Evolutionary conservation across 192 early-diverging fungal species (phyloP).

Genomic region (Allomyces arbusculus): DNA sequence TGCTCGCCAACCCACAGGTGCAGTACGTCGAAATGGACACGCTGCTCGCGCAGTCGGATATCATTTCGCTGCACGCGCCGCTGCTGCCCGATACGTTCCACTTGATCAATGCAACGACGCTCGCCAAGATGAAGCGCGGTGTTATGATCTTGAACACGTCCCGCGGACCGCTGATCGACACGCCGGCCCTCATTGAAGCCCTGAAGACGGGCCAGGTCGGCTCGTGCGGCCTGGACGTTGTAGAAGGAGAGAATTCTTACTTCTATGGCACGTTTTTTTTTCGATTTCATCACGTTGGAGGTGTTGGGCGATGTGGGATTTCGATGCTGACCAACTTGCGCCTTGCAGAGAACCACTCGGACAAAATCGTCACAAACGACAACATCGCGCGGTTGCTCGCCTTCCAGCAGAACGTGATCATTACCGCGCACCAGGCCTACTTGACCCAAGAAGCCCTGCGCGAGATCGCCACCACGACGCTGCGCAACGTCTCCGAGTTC

Average conservation of each 20-base stretch:
- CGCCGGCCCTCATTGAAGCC: constrained; percentile 13
- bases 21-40: constrained; percentile 19
- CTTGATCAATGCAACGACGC: constrained; percentile 15
- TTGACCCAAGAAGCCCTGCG: constrained; percentile 22
- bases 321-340: constrained; percentile 5
- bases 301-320: too few species aligned
- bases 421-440: constrained; percentile 27
- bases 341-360: constrained; percentile 17
- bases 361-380: constrained; percentile 19
- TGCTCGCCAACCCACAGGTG: constrained; percentile 3
- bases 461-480: constrained; percentile 15
- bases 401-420: constrained; percentile 20
- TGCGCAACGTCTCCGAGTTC: constrained; percentile 14
- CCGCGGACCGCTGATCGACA: constrained; percentile 18
- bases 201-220: constrained; percentile 21
- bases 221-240: constrained; percentile 26
- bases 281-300: too few species aligned
- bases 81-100: constrained; percentile 18
- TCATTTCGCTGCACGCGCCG: constrained; percentile 25
- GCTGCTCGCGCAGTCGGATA: constrained; percentile 9
- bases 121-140: constrained; percentile 19
- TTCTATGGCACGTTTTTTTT: not conserved
- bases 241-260: constrained; percentile 15
- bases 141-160: constrained; percentile 27
- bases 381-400: constrained; percentile 13